These are phyloP conservation scores for Artemisia tridentata DNA, from an alignment of 129 eudicot genomes.

Conservation along the genomic window DNA sequence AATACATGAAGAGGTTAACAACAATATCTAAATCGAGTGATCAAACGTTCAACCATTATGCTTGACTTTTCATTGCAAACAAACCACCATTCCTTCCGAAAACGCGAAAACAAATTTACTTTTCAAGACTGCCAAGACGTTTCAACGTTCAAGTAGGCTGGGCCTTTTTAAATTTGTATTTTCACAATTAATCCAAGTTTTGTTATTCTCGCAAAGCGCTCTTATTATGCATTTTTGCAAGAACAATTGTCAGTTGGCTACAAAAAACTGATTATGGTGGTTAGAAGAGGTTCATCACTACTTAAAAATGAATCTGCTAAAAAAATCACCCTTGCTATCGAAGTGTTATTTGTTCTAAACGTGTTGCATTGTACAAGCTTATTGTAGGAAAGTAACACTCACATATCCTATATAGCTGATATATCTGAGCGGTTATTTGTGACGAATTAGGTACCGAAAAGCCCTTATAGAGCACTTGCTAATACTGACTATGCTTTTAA, in stretches of 20 bases:
- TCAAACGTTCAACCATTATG: neutral
- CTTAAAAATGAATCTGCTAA: neutral
- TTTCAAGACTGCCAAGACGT: constrained; percentile 9
- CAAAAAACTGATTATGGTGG: neutral
- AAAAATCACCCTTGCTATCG: neutral
- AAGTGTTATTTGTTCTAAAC: constrained; percentile 1
- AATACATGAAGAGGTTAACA: constrained; percentile 9
- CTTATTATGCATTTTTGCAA: neutral
- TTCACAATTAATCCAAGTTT: neutral
- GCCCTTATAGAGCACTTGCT: neutral
- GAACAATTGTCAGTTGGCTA: neutral
- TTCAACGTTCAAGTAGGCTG: neutral
- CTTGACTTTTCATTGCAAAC: constrained; percentile 14
- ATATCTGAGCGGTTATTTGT: neutral
- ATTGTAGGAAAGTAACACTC: neutral
- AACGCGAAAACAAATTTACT: constrained; percentile 12
- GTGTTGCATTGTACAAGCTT: neutral
- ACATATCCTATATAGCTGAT: neutral
- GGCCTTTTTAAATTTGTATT: neutral
- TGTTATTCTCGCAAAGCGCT: too few relatives aligned
- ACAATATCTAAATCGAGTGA: neutral
- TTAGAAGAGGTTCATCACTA: neutral
- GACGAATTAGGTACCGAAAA: neutral
- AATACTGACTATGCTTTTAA: neutral
- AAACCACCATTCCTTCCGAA: constrained; percentile 14